Evolutionary conservation across 257 asterid species (phyloP).

Genomic region (Rauvolfia tetraphylla): DNA sequence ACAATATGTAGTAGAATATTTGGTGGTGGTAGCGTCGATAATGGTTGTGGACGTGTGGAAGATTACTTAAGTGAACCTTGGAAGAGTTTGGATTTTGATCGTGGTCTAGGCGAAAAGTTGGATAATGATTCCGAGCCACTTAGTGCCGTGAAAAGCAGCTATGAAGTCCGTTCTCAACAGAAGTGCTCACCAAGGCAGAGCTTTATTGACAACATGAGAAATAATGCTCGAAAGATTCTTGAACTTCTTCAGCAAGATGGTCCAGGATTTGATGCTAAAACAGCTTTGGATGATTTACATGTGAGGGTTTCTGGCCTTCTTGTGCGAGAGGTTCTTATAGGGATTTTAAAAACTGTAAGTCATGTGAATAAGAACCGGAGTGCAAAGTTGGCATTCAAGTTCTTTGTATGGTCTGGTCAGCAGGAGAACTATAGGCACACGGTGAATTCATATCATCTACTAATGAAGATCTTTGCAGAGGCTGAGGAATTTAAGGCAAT

Average conservation of each 20-base stretch:
- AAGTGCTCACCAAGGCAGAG: slow-evolving; percentile 35
- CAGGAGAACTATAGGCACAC: slow-evolving; percentile 75
- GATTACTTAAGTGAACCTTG: slow-evolving; percentile 62
- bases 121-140: slow-evolving; percentile 22
- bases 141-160: slow-evolving; percentile 23
- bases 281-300: slow-evolving; percentile 44
- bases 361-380: slow-evolving; percentile 54
- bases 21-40: slow-evolving; percentile 42
- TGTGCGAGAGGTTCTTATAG: slow-evolving; percentile 77
- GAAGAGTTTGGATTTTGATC: slow-evolving; percentile 43
- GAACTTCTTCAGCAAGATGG: slow-evolving; percentile 81
- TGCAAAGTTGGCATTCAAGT: slow-evolving; percentile 88
- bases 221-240: slow-evolving; percentile 55
- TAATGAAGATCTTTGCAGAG: slow-evolving; percentile 78
- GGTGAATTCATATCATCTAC: slow-evolving; percentile 53
- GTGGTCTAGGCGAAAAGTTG: slow-evolving; percentile 33
- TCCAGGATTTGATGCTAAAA: slow-evolving; percentile 62
- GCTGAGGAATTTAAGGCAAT: slow-evolving; percentile 82
- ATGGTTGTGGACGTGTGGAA: slow-evolving; percentile 62
- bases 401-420: slow-evolving; percentile 84
- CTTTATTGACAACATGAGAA: slow-evolving; percentile 45
- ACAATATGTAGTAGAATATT: slow-evolving; percentile 6
- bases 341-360: slow-evolving; percentile 57
- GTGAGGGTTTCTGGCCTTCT: slow-evolving; percentile 76
- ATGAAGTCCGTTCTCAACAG: slow-evolving; percentile 19